Percentiles rank a stretch among this genome's conserved stretches.
Evolutionary conservation across 2,329 filamentous ascomycete genomes (phyloP).

Genomic region (Colletotrichum nymphaeae): DNA sequence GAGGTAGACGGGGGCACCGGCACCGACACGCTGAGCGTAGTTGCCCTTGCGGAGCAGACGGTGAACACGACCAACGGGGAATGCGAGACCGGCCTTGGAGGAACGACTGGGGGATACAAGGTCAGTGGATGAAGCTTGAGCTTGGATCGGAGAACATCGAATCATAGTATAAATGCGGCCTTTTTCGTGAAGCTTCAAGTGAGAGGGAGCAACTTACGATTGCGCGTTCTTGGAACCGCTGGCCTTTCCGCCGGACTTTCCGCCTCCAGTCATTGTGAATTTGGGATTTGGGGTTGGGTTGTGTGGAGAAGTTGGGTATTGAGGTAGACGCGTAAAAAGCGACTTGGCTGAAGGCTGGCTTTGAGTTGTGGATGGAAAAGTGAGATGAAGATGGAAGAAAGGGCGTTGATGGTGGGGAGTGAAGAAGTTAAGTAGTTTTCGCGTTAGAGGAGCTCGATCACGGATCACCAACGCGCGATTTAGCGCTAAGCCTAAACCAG

Average conservation of each 20-base stretch:
- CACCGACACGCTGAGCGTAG: constrained; percentile 99
- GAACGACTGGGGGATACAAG: constrained; percentile 76
- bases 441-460: constrained; percentile 54
- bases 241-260: constrained; percentile 99
- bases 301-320: constrained; percentile 37
- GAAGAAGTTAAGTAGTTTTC: constrained; percentile 68
- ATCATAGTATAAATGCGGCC: too few relatives aligned
- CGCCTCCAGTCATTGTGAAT: constrained; percentile 99
- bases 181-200: background rate
- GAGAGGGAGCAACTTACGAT: constrained; percentile 77
- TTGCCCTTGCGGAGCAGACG: constrained; percentile 99
- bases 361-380: constrained; percentile 42
- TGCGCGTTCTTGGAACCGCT: constrained; percentile 99
- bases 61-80: constrained; percentile 99
- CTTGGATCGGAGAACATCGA: too few relatives aligned
- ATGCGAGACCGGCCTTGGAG: constrained; percentile 98
- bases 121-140: constrained; percentile 49
- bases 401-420: constrained; percentile 56
- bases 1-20: constrained; percentile 96
- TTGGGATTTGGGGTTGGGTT: constrained; percentile 49
- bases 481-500: constrained; percentile 42
- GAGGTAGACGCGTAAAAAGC: constrained; percentile 14
- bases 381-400: constrained; percentile 45
- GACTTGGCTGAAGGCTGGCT: constrained; percentile 38
- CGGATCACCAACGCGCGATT: constrained; percentile 59